A percentile compares a stretch with the other conserved stretches of the same genome.
Evolutionary conservation across 495 filamentous ascomycete genomes (phyloP).

Genomic region (Extremus antarcticus): DNA sequence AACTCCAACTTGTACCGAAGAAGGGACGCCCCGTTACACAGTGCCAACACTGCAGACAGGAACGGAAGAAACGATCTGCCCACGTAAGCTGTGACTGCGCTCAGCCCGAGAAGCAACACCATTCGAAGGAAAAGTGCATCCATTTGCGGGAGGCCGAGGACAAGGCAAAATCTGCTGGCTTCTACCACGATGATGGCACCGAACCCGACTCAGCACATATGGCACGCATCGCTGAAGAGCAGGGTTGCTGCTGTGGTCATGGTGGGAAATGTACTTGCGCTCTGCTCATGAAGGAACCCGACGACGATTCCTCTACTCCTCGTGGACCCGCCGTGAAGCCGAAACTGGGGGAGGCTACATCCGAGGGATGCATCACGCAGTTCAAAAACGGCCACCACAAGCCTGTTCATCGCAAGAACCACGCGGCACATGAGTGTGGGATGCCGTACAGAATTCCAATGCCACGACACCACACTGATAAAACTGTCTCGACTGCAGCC

Average conservation of each 20-base stretch:
- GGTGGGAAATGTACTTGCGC: constrained; percentile 87
- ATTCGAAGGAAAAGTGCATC: constrained; percentile 52
- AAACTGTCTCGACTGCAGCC: constrained; percentile 22
- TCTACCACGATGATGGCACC: constrained; percentile 33
- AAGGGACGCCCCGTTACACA: constrained; percentile 97
- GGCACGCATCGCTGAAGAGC: constrained; percentile 38
- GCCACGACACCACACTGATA: constrained; percentile 59
- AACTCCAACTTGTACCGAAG: constrained; percentile 91
- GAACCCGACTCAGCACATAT: constrained; percentile 34
- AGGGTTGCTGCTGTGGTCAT: constrained; percentile 66
- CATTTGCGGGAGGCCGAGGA: constrained; percentile 37
- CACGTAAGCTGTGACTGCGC: constrained; percentile 97
- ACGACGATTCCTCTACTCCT: constrained; percentile 14
- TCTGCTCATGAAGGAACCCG: constrained; percentile 67
- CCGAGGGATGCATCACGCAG: constrained; percentile 72
- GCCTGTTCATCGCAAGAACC: constrained; percentile 79
- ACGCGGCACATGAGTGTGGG: constrained; percentile 71
- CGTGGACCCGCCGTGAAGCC: constrained; percentile 39
- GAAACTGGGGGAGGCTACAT: constrained; percentile 68
- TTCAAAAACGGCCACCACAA: constrained; percentile 93
- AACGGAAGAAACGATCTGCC: constrained; percentile 92
- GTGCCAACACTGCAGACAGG: constrained; percentile 91
- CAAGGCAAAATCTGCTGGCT: constrained; percentile 17
- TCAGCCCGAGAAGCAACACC: constrained; percentile 58
- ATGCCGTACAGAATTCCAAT: constrained; percentile 60